Conservation (phyloP, 441 rosid genomes). For the Adansonia madagascariensis region DNA sequence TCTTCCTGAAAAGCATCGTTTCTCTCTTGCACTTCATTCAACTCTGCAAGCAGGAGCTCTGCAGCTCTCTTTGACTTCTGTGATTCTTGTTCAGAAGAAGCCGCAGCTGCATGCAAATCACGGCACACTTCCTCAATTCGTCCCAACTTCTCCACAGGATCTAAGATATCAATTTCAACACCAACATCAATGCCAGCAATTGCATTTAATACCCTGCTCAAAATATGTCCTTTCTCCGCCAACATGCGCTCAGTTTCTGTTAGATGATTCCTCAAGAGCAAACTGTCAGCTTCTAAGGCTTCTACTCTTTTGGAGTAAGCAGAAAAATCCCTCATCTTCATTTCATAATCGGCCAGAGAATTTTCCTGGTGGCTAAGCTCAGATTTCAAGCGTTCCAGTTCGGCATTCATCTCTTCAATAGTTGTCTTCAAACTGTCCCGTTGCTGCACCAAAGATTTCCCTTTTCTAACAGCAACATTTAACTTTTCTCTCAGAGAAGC, state of each 20-base stretch:
- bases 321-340: constrained; percentile 62
- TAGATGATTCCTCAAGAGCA: constrained; percentile 59
- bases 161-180: constrained; percentile 49
- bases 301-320: constrained; percentile 56
- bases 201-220: constrained; percentile 51
- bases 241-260: constrained; percentile 63
- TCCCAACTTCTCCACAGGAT: constrained; percentile 75
- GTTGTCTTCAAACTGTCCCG: constrained; percentile 86
- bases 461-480: constrained; percentile 96
- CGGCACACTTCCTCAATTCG: constrained; percentile 52
- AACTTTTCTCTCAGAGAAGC: constrained; percentile 84
- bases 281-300: constrained; percentile 69
- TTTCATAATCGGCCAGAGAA: constrained; percentile 61
- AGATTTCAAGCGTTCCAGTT: constrained; percentile 68
- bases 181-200: constrained; percentile 68
- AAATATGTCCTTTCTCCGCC: constrained; percentile 67
- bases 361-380: constrained; percentile 63
- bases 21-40: constrained; percentile 98
- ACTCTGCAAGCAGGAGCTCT: constrained; percentile 90
- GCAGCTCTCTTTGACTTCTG: constrained; percentile 90
- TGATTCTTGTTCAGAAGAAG: constrained; percentile 75
- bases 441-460: constrained; percentile 92
- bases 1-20: constrained; percentile 93
- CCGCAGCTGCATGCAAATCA: constrained; percentile 62
- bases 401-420: constrained; percentile 68